Evolutionary conservation across 805 yeast species (phyloP).

Genomic region (Wickerhamomyces queroliae): DNA sequence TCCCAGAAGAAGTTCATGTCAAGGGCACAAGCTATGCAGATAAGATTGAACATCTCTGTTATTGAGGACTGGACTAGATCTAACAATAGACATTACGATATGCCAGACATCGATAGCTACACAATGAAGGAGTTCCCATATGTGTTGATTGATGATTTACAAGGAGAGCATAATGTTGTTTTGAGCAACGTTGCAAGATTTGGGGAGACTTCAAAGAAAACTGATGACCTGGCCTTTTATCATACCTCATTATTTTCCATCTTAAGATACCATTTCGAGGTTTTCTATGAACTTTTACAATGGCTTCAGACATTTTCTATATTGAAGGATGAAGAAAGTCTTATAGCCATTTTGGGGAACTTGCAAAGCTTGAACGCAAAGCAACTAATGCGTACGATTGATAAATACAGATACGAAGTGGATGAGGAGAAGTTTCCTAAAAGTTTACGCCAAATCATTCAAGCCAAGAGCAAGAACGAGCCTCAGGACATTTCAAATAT

Average conservation of each 20-base stretch:
- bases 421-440: conserved; percentile 63
- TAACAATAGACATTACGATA: conserved; percentile 21
- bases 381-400: conserved; percentile 66
- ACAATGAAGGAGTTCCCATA: conserved; percentile 33
- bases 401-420: conserved; percentile 79
- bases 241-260: conserved; percentile 61
- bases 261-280: conserved; percentile 61
- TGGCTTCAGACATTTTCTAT: conserved; percentile 87
- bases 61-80: conserved; percentile 89
- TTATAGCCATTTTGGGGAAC: conserved; percentile 46
- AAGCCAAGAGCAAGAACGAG: conserved; percentile 8
- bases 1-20: conserved; percentile 65
- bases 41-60: conserved; percentile 77
- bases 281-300: conserved; percentile 75
- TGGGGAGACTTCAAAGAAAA: conserved; percentile 26
- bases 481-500: conserved; percentile 9
- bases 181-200: conserved; percentile 9
- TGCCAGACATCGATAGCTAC: conserved; percentile 30
- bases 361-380: conserved; percentile 55
- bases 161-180: not conserved
- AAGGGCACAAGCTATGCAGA: conserved; percentile 83
- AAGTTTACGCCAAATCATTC: conserved; percentile 13
- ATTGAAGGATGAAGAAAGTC: conserved; percentile 57
- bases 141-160: conserved; percentile 26
- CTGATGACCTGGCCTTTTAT: conserved; percentile 49